Evolutionary conservation across 768 basidiomycete genomes (phyloP), one percentile per base, ranked within the genome.

Genomic region (Psilocybe cubensis): DNA sequence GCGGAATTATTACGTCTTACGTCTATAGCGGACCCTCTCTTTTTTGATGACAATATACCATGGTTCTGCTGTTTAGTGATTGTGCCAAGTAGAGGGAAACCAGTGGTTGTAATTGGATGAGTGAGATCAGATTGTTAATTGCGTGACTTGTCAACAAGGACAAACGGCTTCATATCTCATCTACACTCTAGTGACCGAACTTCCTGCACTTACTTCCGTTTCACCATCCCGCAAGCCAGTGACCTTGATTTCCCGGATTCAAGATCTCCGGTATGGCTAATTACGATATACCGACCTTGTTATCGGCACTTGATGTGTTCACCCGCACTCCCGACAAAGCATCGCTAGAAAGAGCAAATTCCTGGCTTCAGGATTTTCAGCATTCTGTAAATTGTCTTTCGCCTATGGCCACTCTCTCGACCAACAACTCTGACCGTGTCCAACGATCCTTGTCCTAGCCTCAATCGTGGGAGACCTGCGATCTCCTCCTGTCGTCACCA

Each of bases 321-420:
- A 79, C 82, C 63, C 82, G 86, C 58, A 87, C 88, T 52, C 91
- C 96, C 28, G 92, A 96, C 80, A 89, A 91, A 66, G 73, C 74
- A 14, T 87, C 92, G 17, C 82, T 97, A 62, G 91, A 92, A 64
- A 83, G 82, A 63, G 96, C 95, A 63, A 98, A 97, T 77, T 76
- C 86, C 64, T 98, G 95, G 95, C 88, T 99, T 61, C 91, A 95
- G 78, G 94, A 96, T 74, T 99, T 98, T 73, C 96, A 99, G 79
- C 96, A 98, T 81, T 96, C 94, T 80, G 96, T 98, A 88, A 90
- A 86, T 91, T 80, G 78, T 79, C 76, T 86, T 85, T 87, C 85
- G 81, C 83, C 82, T 85, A 75, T 84, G 83, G 85, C 78, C 82
- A 80, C 74, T 79, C 74, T 76, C 78, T 66, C 76, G 72, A 76